These are phyloP conservation scores for Chrysanthemum seticuspe DNA, from an alignment of 129 eudicot genomes.

Conservation along the genomic window DNA sequence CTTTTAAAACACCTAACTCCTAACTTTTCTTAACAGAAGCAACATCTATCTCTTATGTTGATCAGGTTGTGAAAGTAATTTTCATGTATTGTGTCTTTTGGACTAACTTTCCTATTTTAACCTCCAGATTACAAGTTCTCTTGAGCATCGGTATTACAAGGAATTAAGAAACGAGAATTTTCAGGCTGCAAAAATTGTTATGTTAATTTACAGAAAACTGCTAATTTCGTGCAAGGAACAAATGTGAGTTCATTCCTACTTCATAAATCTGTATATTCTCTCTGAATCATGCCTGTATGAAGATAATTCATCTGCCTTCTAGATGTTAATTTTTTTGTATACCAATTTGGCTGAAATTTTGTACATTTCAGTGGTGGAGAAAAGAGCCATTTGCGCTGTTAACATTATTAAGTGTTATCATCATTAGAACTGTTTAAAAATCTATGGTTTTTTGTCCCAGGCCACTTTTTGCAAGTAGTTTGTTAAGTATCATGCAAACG, in stretches of 20 bases:
- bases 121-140: conserved; percentile 72
- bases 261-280: neutral
- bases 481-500: conserved; percentile 71
- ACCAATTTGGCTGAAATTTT: too few relatives aligned
- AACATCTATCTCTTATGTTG: neutral
- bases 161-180: conserved; percentile 82
- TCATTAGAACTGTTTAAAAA: neutral
- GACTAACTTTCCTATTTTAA: conserved; percentile 20
- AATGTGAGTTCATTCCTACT: conserved; percentile 58
- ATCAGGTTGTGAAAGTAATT: conserved; percentile 1
- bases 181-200: conserved; percentile 62
- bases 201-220: conserved; percentile 77
- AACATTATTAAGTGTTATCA: too few relatives aligned
- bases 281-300: neutral
- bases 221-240: conserved; percentile 84
- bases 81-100: neutral
- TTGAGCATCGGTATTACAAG: conserved; percentile 91
- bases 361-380: too few relatives aligned
- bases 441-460: conserved; percentile 42
- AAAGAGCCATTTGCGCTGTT: too few relatives aligned
- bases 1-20: neutral
- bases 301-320: too few relatives aligned
- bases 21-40: neutral
- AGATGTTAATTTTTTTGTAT: too few relatives aligned
- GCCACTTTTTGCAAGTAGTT: conserved; percentile 91